Evolutionary conservation across 2,329 filamentous ascomycete species (phyloP), one percentile per base, ranked within the genome.

Genomic region (Cladophialophora yegresii): DNA sequence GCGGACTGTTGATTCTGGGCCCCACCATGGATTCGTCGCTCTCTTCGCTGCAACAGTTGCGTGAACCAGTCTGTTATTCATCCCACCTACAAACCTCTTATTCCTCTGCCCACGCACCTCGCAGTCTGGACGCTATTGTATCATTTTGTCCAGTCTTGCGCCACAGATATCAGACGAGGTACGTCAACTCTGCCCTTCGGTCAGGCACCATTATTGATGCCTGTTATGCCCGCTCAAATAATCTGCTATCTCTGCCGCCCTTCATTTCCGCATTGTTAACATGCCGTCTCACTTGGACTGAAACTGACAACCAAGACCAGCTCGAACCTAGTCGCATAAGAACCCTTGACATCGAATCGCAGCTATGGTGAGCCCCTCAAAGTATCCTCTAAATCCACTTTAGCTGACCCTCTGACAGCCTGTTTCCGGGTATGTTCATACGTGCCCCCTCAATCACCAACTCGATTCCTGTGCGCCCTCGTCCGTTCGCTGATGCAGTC

Each of bases 361-460:
- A 66, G 57, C 53, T 65, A 71, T 71, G 70, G 70, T 70, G 61
- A 59, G 67, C 64, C 6, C 49, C 23, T 26, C 23, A 23, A 23
- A 16, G 20, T 50, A 36, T 45, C 22, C n/a, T 55, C 7, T 9
- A 43, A 45, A 13, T 47, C 30, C 53, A 23, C 28, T 45, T 51
- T 12, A 13, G 43, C 68, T 68, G 45, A 67, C 63, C 36, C 4
- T 50, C 47, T 12, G 16, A 33, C 53, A 71, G 70, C 70, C 70
- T 71, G 68, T 70, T 26, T 70, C 70, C 30, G 70, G 70, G 70
- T 71, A 67, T 65, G 70, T 69, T 28, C 55, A 45, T 60, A 50
- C 47, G 28, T 54, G 30, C 51, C 43, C 32, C 53, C 63, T 62
- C 49, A 54, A 43, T 13, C 32, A 58, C 61, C 45, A 51, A 51